Conservation (phyloP, 345 rosid species). For the Sisymbrium altissimum region DNA sequence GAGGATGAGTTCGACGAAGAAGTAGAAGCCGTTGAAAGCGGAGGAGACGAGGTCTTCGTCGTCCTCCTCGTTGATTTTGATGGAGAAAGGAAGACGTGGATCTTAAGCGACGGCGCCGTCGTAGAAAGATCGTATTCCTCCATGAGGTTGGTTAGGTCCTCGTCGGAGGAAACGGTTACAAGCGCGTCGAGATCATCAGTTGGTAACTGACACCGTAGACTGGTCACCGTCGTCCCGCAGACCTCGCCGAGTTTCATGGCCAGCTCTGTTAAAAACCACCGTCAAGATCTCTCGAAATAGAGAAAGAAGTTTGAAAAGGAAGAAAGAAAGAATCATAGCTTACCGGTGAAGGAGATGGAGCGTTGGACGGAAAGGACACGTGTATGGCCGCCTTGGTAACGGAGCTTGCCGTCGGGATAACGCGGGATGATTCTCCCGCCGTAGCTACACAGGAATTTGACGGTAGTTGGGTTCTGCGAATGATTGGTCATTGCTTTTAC, state of each 20-base stretch:
- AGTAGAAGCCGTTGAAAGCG: conserved; percentile 21
- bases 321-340: conserved; percentile 9
- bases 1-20: conserved; percentile 34
- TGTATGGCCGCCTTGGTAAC: conserved; percentile 82
- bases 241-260: conserved; percentile 63
- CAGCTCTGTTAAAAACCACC: conserved; percentile 54
- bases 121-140: conserved; percentile 75
- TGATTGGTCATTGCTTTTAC: background rate
- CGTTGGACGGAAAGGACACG: conserved; percentile 84
- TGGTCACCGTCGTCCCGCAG: conserved; percentile 45
- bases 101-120: conserved; percentile 51
- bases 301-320: background rate
- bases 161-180: conserved; percentile 73
- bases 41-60: background rate
- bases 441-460: conserved; percentile 86
- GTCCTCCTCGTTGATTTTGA: conserved; percentile 26
- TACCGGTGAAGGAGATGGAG: conserved; percentile 65
- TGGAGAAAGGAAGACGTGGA: conserved; percentile 71
- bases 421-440: conserved; percentile 88
- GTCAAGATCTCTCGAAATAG: background rate
- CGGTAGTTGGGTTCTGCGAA: conserved; percentile 25
- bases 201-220: conserved; percentile 86
- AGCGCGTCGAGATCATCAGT: conserved; percentile 85
- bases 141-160: conserved; percentile 78
- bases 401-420: conserved; percentile 78